Evolutionary conservation across 345 rosid genomes (phyloP).

Genomic region (Dovyalis caffra): DNA sequence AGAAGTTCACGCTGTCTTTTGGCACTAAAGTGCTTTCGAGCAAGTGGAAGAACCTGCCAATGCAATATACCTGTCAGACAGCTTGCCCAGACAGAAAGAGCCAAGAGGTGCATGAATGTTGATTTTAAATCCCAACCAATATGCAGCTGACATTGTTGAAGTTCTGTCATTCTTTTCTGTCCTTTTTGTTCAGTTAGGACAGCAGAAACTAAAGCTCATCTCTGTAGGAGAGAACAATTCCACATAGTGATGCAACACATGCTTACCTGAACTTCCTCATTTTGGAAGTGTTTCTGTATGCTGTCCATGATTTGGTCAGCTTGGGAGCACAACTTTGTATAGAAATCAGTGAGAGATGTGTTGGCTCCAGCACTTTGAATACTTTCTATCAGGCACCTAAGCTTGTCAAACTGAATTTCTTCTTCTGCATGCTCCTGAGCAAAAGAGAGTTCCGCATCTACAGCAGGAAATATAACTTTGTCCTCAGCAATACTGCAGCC

Average conservation of each 20-base stretch:
- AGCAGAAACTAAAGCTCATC: background rate
- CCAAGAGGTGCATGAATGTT: background rate
- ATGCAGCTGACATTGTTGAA: background rate
- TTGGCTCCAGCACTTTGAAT: conserved; percentile 51
- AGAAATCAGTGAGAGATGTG: conserved; percentile 47
- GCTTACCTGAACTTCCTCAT: conserved; percentile 59
- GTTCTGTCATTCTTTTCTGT: background rate
- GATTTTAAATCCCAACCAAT: conserved; percentile 3
- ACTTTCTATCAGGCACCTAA: conserved; percentile 48
- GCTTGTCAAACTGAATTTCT: conserved; percentile 52
- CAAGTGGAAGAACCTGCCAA: conserved; percentile 59
- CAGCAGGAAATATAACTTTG: conserved; percentile 63
- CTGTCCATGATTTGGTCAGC: conserved; percentile 54
- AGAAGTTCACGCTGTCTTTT: conserved; percentile 61
- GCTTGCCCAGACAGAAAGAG: background rate
- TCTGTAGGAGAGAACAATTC: background rate
- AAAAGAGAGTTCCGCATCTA: conserved; percentile 54
- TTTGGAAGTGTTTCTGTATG: conserved; percentile 54
- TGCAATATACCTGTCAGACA: conserved; percentile 9
- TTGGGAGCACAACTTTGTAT: conserved; percentile 43
- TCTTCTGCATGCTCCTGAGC: conserved; percentile 62
- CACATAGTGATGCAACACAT: background rate
- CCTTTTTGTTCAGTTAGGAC: background rate
- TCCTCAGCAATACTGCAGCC: conserved; percentile 63
- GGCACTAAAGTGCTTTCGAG: conserved; percentile 51